A percentile compares a stretch with the other conserved stretches of the same genome.
phyloP scores from a whole-genome alignment of 495 filamentous ascomycete genomes.

The Aeminium ludgeri region DNA sequence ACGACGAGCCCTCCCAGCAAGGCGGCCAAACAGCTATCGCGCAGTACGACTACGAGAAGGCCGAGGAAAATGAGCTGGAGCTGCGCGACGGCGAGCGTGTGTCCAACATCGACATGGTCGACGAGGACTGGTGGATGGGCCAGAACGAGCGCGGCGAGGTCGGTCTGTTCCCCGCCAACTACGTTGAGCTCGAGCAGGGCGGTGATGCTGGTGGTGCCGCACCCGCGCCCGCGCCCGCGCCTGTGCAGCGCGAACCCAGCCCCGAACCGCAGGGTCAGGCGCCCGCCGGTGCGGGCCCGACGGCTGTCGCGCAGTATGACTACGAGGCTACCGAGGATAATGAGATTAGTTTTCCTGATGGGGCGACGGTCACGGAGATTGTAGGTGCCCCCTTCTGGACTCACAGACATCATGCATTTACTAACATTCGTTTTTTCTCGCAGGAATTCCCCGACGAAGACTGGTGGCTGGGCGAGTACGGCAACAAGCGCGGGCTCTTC shows the following conservation, averaged over 20 bases:
- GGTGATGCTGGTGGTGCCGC: conserved; percentile 17
- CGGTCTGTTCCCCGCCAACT: conserved; percentile 91
- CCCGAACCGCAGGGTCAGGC: conserved; percentile 12
- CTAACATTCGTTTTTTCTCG: not conserved
- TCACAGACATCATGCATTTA: conserved; percentile 4
- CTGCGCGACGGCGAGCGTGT: conserved; percentile 80
- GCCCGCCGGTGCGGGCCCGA: conserved; percentile 32
- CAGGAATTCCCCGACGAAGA: conserved; percentile 96
- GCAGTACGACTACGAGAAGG: conserved; percentile 93
- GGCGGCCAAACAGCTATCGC: conserved; percentile 54
- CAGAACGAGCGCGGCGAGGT: conserved; percentile 62
- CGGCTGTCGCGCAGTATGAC: conserved; percentile 78
- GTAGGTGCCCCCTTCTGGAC: conserved; percentile 33
- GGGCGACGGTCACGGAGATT: conserved; percentile 50
- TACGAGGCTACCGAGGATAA: conserved; percentile 98
- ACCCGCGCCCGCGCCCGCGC: conserved; percentile 18
- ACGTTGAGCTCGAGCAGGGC: conserved; percentile 63
- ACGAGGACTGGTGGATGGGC: conserved; percentile 95
- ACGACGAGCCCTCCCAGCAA: conserved; percentile 15
- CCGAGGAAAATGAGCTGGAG: conserved; percentile 90
- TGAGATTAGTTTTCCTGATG: conserved; percentile 85
- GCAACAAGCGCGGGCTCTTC: conserved; percentile 71
- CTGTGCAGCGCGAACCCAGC: conserved; percentile 20
- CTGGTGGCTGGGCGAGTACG: conserved; percentile 89
- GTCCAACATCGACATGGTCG: conserved; percentile 94